Evolutionary conservation across 257 asterid species (phyloP).

Genomic region (Rauvolfia tetraphylla): DNA sequence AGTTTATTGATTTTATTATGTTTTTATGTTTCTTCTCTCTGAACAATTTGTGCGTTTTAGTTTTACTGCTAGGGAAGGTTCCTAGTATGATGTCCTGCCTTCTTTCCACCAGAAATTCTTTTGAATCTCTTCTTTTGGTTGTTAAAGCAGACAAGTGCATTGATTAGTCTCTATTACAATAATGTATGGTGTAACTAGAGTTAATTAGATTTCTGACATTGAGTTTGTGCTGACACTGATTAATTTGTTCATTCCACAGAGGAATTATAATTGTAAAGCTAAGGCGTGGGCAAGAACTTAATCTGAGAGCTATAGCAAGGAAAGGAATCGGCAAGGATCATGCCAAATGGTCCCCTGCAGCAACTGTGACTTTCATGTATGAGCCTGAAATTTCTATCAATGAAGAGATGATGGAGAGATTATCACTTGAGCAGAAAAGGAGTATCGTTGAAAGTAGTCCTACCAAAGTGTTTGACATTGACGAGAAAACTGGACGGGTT

Average conservation of each 20-base stretch:
- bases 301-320: slow-evolving; percentile 91
- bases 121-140: neutral
- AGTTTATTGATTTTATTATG: too few relatives aligned
- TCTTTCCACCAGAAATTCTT: neutral
- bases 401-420: slow-evolving; percentile 82
- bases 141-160: neutral
- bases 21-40: neutral
- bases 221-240: neutral
- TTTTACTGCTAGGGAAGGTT: neutral
- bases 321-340: slow-evolving; percentile 99
- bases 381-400: slow-evolving; percentile 90
- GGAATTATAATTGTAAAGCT: slow-evolving; percentile 97
- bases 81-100: neutral
- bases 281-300: slow-evolving; percentile 92
- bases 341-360: slow-evolving; percentile 99
- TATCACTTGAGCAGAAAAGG: slow-evolving; percentile 55
- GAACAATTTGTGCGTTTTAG: neutral
- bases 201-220: neutral
- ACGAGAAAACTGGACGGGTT: slow-evolving; percentile 67
- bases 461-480: slow-evolving; percentile 77
- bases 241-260: slow-evolving; percentile 35
- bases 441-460: slow-evolving; percentile 92
- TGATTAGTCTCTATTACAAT: neutral
- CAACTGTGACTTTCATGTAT: slow-evolving; percentile 97
- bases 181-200: neutral